These are phyloP conservation scores for Phialocephala sp. DNA, from an alignment of 2,329 filamentous ascomycete genomes.

Conservation along the genomic window DNA sequence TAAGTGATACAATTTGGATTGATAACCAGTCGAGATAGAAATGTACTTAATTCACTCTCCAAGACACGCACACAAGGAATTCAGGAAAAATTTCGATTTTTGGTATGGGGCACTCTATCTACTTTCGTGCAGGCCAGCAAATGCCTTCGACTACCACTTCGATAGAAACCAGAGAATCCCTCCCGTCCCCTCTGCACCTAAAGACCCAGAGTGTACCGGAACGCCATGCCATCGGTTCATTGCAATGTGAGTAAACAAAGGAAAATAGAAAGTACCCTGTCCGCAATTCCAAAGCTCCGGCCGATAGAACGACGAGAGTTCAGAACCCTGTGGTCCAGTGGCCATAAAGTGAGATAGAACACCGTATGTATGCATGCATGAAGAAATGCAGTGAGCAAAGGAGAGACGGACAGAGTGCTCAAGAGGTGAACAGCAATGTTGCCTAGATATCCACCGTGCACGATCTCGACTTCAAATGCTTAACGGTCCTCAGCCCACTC, in stretches of 20 bases:
- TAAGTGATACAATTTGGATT: too few relatives aligned
- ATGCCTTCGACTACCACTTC: constrained; percentile 9
- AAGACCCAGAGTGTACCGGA: constrained; percentile 21
- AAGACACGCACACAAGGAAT: not conserved
- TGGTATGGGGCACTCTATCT: constrained; percentile 17
- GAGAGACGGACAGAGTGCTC: not conserved
- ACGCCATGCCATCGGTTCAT: constrained; percentile 28
- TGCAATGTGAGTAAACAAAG: constrained; percentile 7
- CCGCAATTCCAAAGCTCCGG: constrained; percentile 10
- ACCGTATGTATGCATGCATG: constrained; percentile 9
- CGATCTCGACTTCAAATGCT: constrained; percentile 31
- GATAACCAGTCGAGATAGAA: not conserved
- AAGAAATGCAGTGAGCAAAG: constrained; percentile 2
- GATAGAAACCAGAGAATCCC: constrained; percentile 17
- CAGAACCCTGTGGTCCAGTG: constrained; percentile 11
- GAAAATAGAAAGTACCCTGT: constrained; percentile 15
- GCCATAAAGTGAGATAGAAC: not conserved
- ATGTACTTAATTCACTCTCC: not conserved
- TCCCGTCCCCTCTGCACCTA: constrained; percentile 1
- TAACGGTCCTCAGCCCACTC: constrained; percentile 88
- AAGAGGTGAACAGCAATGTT: not conserved
- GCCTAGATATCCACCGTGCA: not conserved
- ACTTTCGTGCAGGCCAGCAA: constrained; percentile 9
- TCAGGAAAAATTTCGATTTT: not conserved
- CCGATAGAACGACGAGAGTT: constrained; percentile 3